Conservation (phyloP, 2,329 filamentous ascomycete species). For the Trichoderma arundinaceum region DNA sequence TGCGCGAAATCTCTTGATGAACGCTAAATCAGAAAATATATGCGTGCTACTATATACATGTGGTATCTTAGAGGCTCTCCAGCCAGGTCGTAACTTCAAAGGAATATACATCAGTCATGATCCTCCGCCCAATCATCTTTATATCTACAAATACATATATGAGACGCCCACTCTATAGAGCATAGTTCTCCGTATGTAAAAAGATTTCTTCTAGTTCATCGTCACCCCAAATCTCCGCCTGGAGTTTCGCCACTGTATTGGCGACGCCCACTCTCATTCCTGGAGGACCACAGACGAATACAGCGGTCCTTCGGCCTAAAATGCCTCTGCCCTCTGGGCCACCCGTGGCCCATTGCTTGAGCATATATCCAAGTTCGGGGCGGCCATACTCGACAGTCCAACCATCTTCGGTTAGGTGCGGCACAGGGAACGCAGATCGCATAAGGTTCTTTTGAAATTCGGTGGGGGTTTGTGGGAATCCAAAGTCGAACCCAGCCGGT, state of each 20-base stretch:
- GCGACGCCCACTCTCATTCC: constrained; percentile 87
- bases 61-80: constrained; percentile 29
- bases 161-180: constrained; percentile 58
- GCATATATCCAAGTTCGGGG: constrained; percentile 84
- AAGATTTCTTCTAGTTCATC: constrained; percentile 86
- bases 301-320: constrained; percentile 80
- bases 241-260: constrained; percentile 81
- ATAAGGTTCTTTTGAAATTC: constrained; percentile 89
- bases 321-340: constrained; percentile 68
- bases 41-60: constrained; percentile 25
- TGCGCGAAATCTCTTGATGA: neutral
- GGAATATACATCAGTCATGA: constrained; percentile 29
- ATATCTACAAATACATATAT: constrained; percentile 23
- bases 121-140: neutral
- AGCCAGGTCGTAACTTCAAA: constrained; percentile 26
- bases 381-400: constrained; percentile 94
- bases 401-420: constrained; percentile 72
- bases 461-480: constrained; percentile 82
- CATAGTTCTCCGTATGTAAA: constrained; percentile 94
- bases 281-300: constrained; percentile 91
- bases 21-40: constrained; percentile 2
- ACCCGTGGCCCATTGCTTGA: constrained; percentile 80
- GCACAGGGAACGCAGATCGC: constrained; percentile 82
- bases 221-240: constrained; percentile 82
- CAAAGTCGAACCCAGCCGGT: constrained; percentile 73